Percentiles rank a stretch among this genome's conserved stretches.
Evolutionary conservation across 2,329 filamentous ascomycete genomes (phyloP).

Genomic region (Aspergillus floridensis): DNA sequence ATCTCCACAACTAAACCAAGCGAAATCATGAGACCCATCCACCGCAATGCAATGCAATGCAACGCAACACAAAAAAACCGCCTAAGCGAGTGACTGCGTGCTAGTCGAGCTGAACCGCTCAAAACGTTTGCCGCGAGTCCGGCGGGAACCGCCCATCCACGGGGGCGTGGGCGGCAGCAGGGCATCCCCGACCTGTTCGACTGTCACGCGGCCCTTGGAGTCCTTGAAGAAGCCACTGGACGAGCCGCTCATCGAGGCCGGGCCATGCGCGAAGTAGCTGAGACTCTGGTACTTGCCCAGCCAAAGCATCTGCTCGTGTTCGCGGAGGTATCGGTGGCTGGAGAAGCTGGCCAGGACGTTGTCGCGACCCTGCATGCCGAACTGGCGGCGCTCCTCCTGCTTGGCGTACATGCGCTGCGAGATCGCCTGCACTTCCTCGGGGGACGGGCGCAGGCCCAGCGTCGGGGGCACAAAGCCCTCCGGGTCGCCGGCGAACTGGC

Average conservation of each 20-base stretch:
- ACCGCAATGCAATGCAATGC: background rate
- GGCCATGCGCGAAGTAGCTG: conserved; percentile 14
- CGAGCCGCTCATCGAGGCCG: conserved; percentile 3
- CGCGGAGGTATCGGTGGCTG: conserved; percentile 57
- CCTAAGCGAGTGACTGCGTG: conserved; percentile 1
- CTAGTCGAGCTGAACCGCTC: conserved; percentile 1
- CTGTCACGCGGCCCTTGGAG: background rate
- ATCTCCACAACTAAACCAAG: background rate
- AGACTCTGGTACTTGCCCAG: conserved; percentile 32
- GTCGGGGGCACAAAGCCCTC: conserved; percentile 33
- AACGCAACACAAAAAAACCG: background rate
- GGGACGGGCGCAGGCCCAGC: conserved; percentile 50
- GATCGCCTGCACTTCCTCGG: conserved; percentile 52
- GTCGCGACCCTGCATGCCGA: conserved; percentile 57
- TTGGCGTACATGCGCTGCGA: conserved; percentile 60
- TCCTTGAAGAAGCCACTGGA: conserved; percentile 6
- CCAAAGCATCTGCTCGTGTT: conserved; percentile 61
- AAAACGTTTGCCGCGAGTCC: background rate
- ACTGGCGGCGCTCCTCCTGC: conserved; percentile 52
- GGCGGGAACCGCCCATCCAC: background rate
- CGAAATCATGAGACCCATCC: background rate
- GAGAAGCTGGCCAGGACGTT: conserved; percentile 60
- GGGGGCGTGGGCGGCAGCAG: background rate
- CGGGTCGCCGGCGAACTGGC: conserved; percentile 54
- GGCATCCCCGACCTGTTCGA: background rate